A percentile compares a stretch with the other conserved stretches of the same genome.
phyloP scores from a whole-genome alignment of 257 asterid species.

The Parsonsia alboflavescens region DNA sequence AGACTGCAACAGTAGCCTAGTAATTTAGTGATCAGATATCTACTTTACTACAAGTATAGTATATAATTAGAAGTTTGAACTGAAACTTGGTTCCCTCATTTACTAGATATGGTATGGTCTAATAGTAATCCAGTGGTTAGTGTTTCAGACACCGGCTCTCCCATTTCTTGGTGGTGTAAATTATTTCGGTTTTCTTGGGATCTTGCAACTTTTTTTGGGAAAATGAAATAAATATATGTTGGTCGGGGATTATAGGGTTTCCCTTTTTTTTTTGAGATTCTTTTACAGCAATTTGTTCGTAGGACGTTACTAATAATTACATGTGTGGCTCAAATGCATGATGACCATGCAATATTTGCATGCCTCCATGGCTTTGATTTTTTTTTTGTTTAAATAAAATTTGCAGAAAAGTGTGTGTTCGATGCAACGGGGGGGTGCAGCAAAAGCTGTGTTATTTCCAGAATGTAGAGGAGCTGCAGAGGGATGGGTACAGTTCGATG shows the following conservation, averaged over 20 bases:
- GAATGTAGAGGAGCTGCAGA: conserved; percentile 46
- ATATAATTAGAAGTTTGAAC: background rate
- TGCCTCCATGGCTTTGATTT: background rate
- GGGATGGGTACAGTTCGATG: conserved; percentile 74
- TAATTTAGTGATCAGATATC: too few species aligned
- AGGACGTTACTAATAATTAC: background rate
- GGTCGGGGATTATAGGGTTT: background rate
- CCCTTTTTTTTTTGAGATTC: too few species aligned
- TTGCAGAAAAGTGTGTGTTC: conserved; percentile 55
- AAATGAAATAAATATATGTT: background rate
- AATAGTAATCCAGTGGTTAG: background rate
- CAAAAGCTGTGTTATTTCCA: conserved; percentile 30
- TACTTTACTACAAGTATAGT: too few species aligned
- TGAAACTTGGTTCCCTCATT: background rate
- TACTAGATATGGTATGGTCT: background rate
- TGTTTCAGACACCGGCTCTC: too few species aligned
- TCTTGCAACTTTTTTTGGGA: background rate
- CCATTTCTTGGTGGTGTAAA: too few species aligned
- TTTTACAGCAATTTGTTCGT: background rate
- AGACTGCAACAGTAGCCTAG: too few species aligned
- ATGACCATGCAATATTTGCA: background rate
- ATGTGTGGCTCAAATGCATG: background rate
- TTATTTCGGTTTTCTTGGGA: background rate
- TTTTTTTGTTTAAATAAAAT: background rate
- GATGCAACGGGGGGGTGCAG: conserved; percentile 33